A percentile compares a stretch with the other conserved stretches of the same genome.
phyloP scores from a whole-genome alignment of 164 flowering plant species.

The Hamamelis virginiana region DNA sequence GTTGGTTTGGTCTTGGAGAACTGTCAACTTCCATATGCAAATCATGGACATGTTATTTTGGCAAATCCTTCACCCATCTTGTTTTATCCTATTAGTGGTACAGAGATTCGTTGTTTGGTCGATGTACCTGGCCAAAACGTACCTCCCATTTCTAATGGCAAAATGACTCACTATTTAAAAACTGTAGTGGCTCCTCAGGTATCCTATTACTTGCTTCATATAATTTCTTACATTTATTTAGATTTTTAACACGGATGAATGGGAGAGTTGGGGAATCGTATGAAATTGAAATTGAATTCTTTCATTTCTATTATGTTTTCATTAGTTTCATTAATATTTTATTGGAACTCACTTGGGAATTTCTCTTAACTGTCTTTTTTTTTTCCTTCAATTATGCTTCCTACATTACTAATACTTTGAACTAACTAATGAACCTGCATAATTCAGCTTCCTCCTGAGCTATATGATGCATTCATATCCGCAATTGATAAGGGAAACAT shows the following conservation, averaged over 20 bases:
- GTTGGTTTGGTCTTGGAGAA: constrained; percentile 28
- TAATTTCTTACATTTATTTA: too few relatives aligned
- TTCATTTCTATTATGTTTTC: too few relatives aligned
- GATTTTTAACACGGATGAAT: too few relatives aligned
- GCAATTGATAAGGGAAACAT: constrained; percentile 30
- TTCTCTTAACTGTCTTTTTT: too few relatives aligned
- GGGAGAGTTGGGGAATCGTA: too few relatives aligned
- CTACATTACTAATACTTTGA: too few relatives aligned
- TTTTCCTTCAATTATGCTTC: too few relatives aligned
- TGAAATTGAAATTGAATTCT: too few relatives aligned
- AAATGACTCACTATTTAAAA: constrained; percentile 23
- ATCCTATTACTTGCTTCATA: not conserved
- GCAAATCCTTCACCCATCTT: constrained; percentile 26
- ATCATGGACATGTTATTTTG: constrained; percentile 28
- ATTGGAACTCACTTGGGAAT: too few relatives aligned
- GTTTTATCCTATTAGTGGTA: constrained; percentile 28
- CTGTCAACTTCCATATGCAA: constrained; percentile 21
- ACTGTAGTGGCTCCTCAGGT: constrained; percentile 33
- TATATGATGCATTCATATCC: constrained; percentile 21
- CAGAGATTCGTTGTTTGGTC: constrained; percentile 26
- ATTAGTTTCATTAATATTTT: too few relatives aligned
- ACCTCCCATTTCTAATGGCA: constrained; percentile 28
- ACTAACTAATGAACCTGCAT: not conserved
- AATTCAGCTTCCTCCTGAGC: constrained; percentile 25
- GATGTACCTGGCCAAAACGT: constrained; percentile 28